A percentile compares a stretch with the other conserved stretches of the same genome.
phyloP scores from a whole-genome alignment of 352 stramenopile genomes.

The Pythium rhizo-oryzae region DNA sequence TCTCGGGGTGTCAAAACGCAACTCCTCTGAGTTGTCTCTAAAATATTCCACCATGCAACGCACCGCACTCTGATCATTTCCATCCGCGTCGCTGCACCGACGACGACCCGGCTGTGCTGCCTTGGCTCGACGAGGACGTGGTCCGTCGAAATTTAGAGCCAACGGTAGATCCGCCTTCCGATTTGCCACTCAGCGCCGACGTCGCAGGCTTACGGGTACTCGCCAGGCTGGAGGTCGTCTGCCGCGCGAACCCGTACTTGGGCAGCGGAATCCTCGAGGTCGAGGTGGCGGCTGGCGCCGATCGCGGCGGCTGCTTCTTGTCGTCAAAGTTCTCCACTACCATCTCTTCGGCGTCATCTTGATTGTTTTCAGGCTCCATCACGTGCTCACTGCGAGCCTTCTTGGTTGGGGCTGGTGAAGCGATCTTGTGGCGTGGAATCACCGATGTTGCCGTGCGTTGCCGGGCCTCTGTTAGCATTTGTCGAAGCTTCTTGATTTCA shows the following conservation, averaged over 20 bases:
- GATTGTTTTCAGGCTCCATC: slow-evolving; percentile 10
- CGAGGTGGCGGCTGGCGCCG: background rate
- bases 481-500: slow-evolving; percentile 79
- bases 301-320: background rate
- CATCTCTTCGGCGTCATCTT: slow-evolving; percentile 16
- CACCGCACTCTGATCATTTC: slow-evolving; percentile 19
- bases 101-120: slow-evolving; percentile 16
- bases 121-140: slow-evolving; percentile 7
- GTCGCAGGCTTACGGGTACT: slow-evolving; percentile 14
- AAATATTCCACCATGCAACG: background rate
- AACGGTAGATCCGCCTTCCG: slow-evolving; percentile 1
- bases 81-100: slow-evolving; percentile 16
- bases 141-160: slow-evolving; percentile 21
- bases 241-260: slow-evolving; percentile 13
- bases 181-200: slow-evolving; percentile 1
- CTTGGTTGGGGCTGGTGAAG: slow-evolving; percentile 37
- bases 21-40: background rate
- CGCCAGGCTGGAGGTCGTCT: slow-evolving; percentile 7
- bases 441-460: slow-evolving; percentile 72
- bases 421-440: slow-evolving; percentile 51
- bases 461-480: slow-evolving; percentile 69
- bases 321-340: slow-evolving; percentile 1
- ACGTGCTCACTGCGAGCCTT: slow-evolving; percentile 12
- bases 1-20: slow-evolving; percentile 1
- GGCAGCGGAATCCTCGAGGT: slow-evolving; percentile 22